Conservation (phyloP, 495 filamentous ascomycete genomes). For the Penicillium parvum region DNA sequence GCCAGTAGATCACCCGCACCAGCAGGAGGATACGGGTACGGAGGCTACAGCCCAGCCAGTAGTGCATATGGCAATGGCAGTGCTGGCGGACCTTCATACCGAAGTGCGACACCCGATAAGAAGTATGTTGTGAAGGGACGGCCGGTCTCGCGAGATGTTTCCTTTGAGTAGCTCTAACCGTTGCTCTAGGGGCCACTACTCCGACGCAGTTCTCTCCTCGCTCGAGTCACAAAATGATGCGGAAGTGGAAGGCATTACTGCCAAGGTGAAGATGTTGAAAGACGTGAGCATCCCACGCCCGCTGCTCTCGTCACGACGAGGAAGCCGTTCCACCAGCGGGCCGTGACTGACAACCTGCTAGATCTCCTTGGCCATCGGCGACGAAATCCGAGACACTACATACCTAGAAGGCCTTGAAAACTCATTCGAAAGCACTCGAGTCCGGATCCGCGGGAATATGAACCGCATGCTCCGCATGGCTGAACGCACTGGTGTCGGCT, state of each 20-base stretch:
- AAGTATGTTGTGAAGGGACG: slow-evolving; percentile 46
- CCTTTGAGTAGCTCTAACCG: slow-evolving; percentile 6
- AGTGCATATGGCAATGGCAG: slow-evolving; percentile 35
- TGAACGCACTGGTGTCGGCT: slow-evolving; percentile 84
- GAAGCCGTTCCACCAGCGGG: too few species aligned
- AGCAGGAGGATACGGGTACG: slow-evolving; percentile 47
- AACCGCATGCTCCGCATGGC: slow-evolving; percentile 96
- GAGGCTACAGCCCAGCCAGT: slow-evolving; percentile 54
- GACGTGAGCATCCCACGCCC: slow-evolving; percentile 56
- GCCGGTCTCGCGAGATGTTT: not conserved
- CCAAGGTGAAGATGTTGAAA: slow-evolving; percentile 89
- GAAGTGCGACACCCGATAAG: slow-evolving; percentile 78
- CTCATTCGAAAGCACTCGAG: slow-evolving; percentile 77
- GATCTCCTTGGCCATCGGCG: slow-evolving; percentile 90
- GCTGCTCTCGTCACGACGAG: too few species aligned
- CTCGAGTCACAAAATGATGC: slow-evolving; percentile 93
- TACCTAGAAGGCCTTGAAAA: slow-evolving; percentile 79
- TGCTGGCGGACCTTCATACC: slow-evolving; percentile 35
- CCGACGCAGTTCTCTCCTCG: slow-evolving; percentile 85
- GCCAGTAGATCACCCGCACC: slow-evolving; percentile 50
- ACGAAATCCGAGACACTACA: slow-evolving; percentile 85
- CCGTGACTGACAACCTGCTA: slow-evolving; percentile 33
- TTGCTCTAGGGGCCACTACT: slow-evolving; percentile 75
- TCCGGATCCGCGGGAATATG: slow-evolving; percentile 85
- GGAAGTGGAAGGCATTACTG: slow-evolving; percentile 82